A percentile compares a stretch with the other conserved stretches of the same genome.
phyloP scores from a whole-genome alignment of 1,139 yeast species.

The Candida sp. region DNA sequence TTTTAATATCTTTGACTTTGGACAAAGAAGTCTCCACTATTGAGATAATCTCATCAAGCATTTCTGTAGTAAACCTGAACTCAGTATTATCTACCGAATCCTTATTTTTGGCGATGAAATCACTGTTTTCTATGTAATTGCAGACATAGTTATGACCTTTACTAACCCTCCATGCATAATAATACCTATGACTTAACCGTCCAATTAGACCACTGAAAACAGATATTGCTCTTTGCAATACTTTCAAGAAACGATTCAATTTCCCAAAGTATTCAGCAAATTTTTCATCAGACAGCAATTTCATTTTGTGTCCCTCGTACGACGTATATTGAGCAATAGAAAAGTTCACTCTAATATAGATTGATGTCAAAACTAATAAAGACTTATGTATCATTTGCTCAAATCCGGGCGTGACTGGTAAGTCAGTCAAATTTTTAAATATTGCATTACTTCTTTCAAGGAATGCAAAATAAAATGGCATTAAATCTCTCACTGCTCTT shows the following conservation, averaged over 20 bases:
- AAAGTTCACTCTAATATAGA: conserved; percentile 17
- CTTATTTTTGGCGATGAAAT: conserved; percentile 14
- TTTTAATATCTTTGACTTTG: conserved; percentile 8
- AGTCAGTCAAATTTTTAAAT: conserved; percentile 24
- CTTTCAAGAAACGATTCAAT: conserved; percentile 4
- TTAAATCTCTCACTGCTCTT: conserved; percentile 21
- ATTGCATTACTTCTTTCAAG: conserved; percentile 17
- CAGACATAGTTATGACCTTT: conserved; percentile 27
- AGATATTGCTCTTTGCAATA: conserved; percentile 12
- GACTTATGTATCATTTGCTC: conserved; percentile 30
- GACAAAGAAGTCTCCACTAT: conserved; percentile 14
- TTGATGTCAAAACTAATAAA: conserved; percentile 19
- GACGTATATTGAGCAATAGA: conserved; percentile 7
- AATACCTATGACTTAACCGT: conserved; percentile 27
- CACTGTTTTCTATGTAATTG: conserved; percentile 18
- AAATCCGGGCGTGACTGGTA: conserved; percentile 33
- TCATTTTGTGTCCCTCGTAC: conserved; percentile 9
- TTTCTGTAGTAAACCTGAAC: conserved; percentile 10
- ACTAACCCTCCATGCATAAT: conserved; percentile 34
- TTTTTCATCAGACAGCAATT: conserved; percentile 8
- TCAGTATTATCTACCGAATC: conserved; percentile 7
- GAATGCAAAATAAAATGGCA: conserved; percentile 29
- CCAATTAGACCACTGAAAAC: conserved; percentile 15
- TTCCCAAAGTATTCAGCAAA: conserved; percentile 11
- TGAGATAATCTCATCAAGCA: conserved; percentile 19